Evolutionary conservation across 73 alveolate species (phyloP).

Genomic region (Blepharisma japonicum): DNA sequence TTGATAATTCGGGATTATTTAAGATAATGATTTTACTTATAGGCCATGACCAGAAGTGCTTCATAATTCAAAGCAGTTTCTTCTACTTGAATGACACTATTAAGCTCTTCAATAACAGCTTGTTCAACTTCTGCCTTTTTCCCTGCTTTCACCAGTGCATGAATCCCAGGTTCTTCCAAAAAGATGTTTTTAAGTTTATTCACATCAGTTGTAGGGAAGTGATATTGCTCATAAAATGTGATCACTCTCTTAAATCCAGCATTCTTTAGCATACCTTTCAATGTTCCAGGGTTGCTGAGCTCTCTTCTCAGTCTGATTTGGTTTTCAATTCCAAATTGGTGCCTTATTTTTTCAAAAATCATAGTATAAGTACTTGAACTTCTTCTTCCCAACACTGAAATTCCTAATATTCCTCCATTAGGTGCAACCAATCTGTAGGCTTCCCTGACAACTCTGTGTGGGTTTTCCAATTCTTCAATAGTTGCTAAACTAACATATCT

Average conservation of each 20-base stretch:
- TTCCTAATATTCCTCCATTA: background rate
- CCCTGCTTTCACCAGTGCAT: background rate
- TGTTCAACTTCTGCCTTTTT: too few relatives aligned
- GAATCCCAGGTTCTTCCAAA: conserved; percentile 11
- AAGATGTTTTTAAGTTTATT: background rate
- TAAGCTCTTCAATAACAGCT: too few relatives aligned
- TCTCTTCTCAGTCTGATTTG: conserved; percentile 1
- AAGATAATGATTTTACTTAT: too few relatives aligned
- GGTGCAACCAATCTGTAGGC: conserved; percentile 25
- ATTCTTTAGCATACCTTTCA: background rate
- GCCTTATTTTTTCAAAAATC: background rate
- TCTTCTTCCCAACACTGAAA: conserved; percentile 1
- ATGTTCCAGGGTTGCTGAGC: background rate
- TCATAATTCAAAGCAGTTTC: too few relatives aligned
- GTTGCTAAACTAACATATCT: conserved; percentile 4
- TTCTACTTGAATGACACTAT: too few relatives aligned
- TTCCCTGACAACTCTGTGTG: background rate
- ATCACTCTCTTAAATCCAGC: background rate
- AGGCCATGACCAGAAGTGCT: too few relatives aligned
- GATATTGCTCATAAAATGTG: background rate
- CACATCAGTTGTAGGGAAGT: background rate
- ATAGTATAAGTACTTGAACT: background rate
- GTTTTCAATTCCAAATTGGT: background rate
- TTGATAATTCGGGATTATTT: too few relatives aligned
- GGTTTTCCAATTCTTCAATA: conserved; percentile 17